Evolutionary conservation across 305 asterid species (phyloP), one percentile per base, ranked within the genome.

Genomic region (Plantago coronopus): DNA sequence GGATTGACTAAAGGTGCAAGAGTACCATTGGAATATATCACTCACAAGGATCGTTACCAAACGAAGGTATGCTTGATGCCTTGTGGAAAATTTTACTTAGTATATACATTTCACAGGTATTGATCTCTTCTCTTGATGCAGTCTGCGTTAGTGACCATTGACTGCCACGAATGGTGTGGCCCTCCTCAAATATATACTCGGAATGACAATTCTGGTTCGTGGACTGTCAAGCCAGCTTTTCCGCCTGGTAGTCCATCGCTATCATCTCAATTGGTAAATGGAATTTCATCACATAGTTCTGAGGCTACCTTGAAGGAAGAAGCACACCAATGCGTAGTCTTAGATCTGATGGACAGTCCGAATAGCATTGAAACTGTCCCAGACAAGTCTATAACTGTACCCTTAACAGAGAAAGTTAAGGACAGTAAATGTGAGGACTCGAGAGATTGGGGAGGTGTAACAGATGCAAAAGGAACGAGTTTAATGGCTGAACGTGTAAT

Each of bases 141-240:
- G 98, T 91, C 97, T 73, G 97, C 86, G 64, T 82, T 88, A 69
- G 95, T 91, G 67, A 88, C 98, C 49, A 71, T 91, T 65, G 98
- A 91, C 59, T 90, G 95, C 62, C 97, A 89, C 75, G 97, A 91
- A 72, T 91, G 98, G 98, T 86, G 88, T 80, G 97, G 95, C 50
- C 80, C 87, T 62, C 97, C 98, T 61, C 93, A 80, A 65, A 72
- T 86, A 68, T 91, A 86, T 66, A 83, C 85, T 44, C 98, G 97
- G 46, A 73, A 88, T 73, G 98, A 88, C 75, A 71, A 78, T 68
- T 78, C 97, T 23, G 98, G 98, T 56, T 63, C 86, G 48, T 91
- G 98, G 98, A 73, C 68, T 22, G 69, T 75, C 34, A 88, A 88
- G 76, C 83, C 78, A 48, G 94, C 88, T 55, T 73, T 91, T 71